Base-by-base conservation (phyloP, 1,284 basidiomycete genomes). In the Lentinula novae-zelandiae region DNA sequence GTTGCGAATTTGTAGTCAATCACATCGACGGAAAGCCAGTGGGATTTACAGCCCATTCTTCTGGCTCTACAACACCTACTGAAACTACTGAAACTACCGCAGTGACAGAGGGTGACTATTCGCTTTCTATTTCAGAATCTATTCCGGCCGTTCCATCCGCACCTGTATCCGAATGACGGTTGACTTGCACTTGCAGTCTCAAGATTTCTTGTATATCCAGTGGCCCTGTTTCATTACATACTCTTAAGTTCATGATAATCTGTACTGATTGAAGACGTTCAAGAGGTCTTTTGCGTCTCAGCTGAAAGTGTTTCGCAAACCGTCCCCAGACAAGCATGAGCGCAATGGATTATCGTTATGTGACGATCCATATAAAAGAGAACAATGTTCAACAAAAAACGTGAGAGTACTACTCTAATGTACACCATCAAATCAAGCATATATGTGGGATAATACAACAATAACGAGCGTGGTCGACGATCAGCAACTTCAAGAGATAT, bases 401-500 rank as follows among this genome's bases (percentile, higher is more conserved):
- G 27, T 27, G 27, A 27, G 27, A 27, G 27, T 27, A 27, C 27
- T 27, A 27, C 27, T 27, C 27, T 27, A 27, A 27, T 27, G 27
- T 27, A 27, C 27, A 27, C 27, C 2, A 27, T 27, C 27, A 31
- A 49, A 5, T 49, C 7, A 49, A 49, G 22, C 20, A 49, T 2
- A 15, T 36, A 57, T 5, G 5, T 17, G 33, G 15, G 22, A 6
- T 56, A 20, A 31, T 58, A 60, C 58, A 60, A 53, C 58, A 60
- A 51, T 10, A 53, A 58, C 5, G 49, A 58, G 44, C 27, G 58
- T 55, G 13, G 42, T 36, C 20, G 36, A 51, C 12, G 27, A 42
- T 44, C n/a, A 27, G n/a, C 42, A 49, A 27, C 27, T 27, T 3
- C 27, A 27, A 27, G 3, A 27, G 27, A 27, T 27, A 27, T 27